Evolutionary conservation across 2,329 filamentous ascomycete species (phyloP).

Genomic region (Ceratocystis colombiana): DNA sequence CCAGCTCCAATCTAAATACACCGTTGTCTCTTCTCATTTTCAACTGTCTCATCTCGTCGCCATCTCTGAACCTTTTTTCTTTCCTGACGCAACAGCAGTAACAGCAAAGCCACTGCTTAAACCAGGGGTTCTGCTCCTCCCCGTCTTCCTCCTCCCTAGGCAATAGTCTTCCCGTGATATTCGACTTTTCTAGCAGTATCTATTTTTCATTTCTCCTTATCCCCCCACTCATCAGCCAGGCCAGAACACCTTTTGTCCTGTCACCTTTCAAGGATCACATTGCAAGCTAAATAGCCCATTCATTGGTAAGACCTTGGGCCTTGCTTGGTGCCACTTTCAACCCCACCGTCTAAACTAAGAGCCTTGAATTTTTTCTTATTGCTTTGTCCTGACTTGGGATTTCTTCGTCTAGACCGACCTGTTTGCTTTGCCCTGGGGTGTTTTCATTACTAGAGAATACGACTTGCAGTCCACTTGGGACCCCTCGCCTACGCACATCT

Average conservation of each 20-base stretch:
- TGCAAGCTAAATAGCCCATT: background rate
- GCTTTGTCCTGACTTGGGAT: background rate
- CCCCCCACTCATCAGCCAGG: background rate
- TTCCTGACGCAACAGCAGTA: no score
- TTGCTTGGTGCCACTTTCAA: constrained; percentile 16
- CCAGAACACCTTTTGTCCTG: background rate
- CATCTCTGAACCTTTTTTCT: no score
- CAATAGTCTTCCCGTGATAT: no score
- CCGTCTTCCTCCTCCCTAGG: no score
- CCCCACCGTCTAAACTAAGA: constrained; percentile 17
- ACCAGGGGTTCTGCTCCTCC: no score
- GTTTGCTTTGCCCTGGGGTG: background rate
- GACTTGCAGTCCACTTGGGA: background rate
- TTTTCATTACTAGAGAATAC: constrained; percentile 1
- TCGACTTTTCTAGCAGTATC: background rate
- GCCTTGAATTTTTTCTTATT: constrained; percentile 10
- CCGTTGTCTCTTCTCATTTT: no score
- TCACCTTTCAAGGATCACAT: background rate
- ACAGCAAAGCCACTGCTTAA: no score
- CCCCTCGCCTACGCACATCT: background rate
- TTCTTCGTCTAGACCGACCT: background rate
- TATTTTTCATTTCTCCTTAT: background rate
- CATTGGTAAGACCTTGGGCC: background rate
- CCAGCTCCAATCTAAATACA: no score
- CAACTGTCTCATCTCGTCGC: no score